phyloP scores from a whole-genome alignment of 176 grass and related monocot genomes.

The Stipa capillata region DNA sequence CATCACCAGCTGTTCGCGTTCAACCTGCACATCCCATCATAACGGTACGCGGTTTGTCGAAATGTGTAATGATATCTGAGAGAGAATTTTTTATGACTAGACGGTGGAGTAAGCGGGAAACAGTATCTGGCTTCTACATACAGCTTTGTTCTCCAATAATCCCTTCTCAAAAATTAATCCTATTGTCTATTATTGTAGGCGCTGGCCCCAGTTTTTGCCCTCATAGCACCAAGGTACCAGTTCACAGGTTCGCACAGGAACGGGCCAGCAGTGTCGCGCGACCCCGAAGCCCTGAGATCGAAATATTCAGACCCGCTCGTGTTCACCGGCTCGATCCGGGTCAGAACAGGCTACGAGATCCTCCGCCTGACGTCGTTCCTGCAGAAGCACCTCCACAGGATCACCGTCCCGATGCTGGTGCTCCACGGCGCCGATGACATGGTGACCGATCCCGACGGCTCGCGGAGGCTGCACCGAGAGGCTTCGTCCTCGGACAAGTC shows the following conservation, averaged over 20 bases:
- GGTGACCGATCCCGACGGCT: constrained; percentile 65
- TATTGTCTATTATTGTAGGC: constrained; percentile 14
- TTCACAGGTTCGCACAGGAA: constrained; percentile 39
- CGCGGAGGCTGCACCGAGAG: constrained; percentile 37
- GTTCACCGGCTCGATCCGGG: constrained; percentile 78
- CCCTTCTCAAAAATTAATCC: neutral
- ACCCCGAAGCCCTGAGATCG: constrained; percentile 48
- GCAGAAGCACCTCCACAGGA: constrained; percentile 38
- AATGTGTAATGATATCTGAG: neutral
- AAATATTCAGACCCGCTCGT: constrained; percentile 88
- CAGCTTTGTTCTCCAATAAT: neutral
- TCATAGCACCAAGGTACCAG: constrained; percentile 66
- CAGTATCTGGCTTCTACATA: neutral
- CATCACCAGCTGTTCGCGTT: constrained; percentile 75
- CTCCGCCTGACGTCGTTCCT: constrained; percentile 52
- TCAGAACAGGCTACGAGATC: constrained; percentile 80
- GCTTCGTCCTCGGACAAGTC: constrained; percentile 55
- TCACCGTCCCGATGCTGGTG: constrained; percentile 55
- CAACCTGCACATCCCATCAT: constrained; percentile 72
- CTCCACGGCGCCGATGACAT: constrained; percentile 63
- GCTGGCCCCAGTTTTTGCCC: constrained; percentile 59
- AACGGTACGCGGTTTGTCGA: constrained; percentile 17
- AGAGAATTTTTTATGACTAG: neutral
- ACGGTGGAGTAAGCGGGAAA: neutral
- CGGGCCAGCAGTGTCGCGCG: constrained; percentile 51